Base-by-base conservation (phyloP, 2,329 filamentous ascomycete species). In the Paecilomyces dactylethromorphus region DNA sequence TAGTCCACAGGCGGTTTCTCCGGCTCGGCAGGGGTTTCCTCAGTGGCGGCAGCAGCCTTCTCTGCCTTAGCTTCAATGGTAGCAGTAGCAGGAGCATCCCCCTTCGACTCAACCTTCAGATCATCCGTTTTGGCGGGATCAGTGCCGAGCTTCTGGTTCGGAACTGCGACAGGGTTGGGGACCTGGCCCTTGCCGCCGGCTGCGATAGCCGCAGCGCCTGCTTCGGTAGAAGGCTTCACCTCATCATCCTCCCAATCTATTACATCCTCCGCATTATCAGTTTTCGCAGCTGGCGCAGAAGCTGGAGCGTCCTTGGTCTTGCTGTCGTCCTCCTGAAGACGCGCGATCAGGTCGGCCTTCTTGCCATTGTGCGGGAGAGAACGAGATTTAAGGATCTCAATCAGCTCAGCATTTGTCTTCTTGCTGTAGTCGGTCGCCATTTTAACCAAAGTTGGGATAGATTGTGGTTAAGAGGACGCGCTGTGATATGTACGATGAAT, bases 321-420 rank as follows among this genome's bases (percentile, higher is more conserved):
- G 53, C 65, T 63, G 54, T 81, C 79, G 59, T 76, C 73, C 63
- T 80, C 72, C 58, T 76, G 72, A 51, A 81, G 69, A 58, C 79
- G 77, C 53, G 77, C 75, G 51, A 81, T 71, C 58, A 81, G 70
- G 4, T 81, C 79, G 21, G 78, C 79, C 65, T 81, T 81, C 63
- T 81, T 81, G 59, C 79, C 79, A 2, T 75, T 77, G 65, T 78
- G 74, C 6, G 77, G 71, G 45, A 81, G 71, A n/a, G 70, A 74
- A 49, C 79, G 78, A 22, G 74, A 69, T 65, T 80, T 81, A 60
- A 81, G 75, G 39, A 81, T 77, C 62, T 81, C 79, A 59, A 78
- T 69, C 50, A 81, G 69, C 61, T 81, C 78, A 18, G 76, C 77
- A 57, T 79, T 79, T 56, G 78, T 81, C 68, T 80, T 79, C 64